Evolutionary conservation across 148 eudicot species (phyloP), one percentile per base, ranked within the genome.

Genomic region (Cornus suecica): DNA sequence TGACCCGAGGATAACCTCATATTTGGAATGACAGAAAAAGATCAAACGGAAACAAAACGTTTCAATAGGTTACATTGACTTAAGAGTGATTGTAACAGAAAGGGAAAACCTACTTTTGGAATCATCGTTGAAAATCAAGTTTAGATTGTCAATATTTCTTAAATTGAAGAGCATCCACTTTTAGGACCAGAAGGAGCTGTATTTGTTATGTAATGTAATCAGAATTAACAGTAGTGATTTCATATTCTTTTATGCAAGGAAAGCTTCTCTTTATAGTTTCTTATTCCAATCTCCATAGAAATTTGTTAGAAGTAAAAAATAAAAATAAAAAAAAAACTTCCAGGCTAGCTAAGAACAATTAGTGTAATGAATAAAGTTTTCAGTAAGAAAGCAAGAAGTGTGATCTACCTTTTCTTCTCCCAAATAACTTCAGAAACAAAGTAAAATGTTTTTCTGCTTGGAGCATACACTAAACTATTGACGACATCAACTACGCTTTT

Each of bases 401-500:
- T 67, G 82, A 90, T 90, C 76, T 85, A 84, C 26, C 88, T 90
- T 83, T 88, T 87, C 84, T 82, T 91, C 74, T 85, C 89, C 31
- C 45, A 68, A 65, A 87, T 75, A 83, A 93, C 80, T 77, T 80
- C 84, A 60, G 97, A 84, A 74, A 96, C 85, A 75, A 96, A 93
- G 82, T 85, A 96, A 86, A 96, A 96, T 23, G 82, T 83, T 28
- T 84, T 84, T 80, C 83, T 96, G 80, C 89, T 81, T 58, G 84
- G 87, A 76, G 75, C 94, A 86, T 96, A 96, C 10, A 96, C 90
- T 86, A 96, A 84, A 78, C 99, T 96, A 84, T 90, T 86, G 60
- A 81, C 76, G 52, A 93, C 80, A 77, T 88, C 86, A 30, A 83
- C 66, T 48, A 74, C 68, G 64, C 76, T 78, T 63, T 52, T 81